Evolutionary conservation across 495 filamentous ascomycete species (phyloP).

Genomic region (Elasticomyces elasticus): DNA sequence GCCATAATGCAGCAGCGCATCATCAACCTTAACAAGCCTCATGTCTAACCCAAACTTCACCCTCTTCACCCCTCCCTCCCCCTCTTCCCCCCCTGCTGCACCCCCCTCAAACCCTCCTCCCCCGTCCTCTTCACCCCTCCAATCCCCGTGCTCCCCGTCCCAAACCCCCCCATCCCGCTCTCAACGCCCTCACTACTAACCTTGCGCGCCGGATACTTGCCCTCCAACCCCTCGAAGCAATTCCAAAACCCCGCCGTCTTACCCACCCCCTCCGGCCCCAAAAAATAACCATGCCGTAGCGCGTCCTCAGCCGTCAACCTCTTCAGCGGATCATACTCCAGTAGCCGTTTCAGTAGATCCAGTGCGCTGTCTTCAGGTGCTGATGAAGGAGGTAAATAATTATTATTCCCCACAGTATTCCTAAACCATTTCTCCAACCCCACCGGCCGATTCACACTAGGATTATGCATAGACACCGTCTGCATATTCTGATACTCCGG

Average conservation of each 20-base stretch:
- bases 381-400: slow-evolving; percentile 41
- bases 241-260: slow-evolving; percentile 54
- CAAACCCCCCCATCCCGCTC: too few relatives aligned
- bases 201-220: slow-evolving; percentile 78
- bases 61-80: too few relatives aligned
- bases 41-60: too few relatives aligned
- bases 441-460: slow-evolving; percentile 34
- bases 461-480: slow-evolving; percentile 44
- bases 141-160: too few relatives aligned
- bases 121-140: too few relatives aligned
- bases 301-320: slow-evolving; percentile 77
- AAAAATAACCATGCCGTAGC: slow-evolving; percentile 72
- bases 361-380: slow-evolving; percentile 67
- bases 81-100: too few relatives aligned
- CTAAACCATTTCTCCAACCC: slow-evolving; percentile 59
- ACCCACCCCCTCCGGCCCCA: slow-evolving; percentile 46
- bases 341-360: slow-evolving; percentile 64
- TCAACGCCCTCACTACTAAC: slow-evolving; percentile 90
- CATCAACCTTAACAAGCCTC: too few relatives aligned
- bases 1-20: too few relatives aligned
- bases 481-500: slow-evolving; percentile 69
- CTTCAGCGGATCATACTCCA: slow-evolving; percentile 89
- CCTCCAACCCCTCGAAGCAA: slow-evolving; percentile 82
- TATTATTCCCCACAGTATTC: slow-evolving; percentile 48
- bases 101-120: too few relatives aligned